A percentile compares a stretch with the other conserved stretches of the same genome.
Evolutionary conservation across 2,329 filamentous ascomycete genomes (phyloP).

Genomic region (Stemphylium beticola): DNA sequence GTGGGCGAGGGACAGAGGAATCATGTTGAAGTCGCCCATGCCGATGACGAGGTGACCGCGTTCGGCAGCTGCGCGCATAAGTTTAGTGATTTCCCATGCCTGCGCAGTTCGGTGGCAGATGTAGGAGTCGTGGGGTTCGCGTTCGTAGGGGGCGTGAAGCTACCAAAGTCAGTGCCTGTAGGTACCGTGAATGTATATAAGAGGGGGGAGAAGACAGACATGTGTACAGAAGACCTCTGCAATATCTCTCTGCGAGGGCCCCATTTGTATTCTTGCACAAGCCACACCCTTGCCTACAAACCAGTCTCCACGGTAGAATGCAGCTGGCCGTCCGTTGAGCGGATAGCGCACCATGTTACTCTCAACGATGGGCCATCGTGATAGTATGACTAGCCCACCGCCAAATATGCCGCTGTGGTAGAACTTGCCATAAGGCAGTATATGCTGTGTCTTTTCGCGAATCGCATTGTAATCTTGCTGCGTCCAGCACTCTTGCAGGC

Average conservation of each 20-base stretch:
- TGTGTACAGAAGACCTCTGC: conserved; percentile 94
- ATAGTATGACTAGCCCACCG: conserved; percentile 85
- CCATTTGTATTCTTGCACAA: conserved; percentile 77
- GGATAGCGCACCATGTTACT: conserved; percentile 85
- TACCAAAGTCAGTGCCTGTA: conserved; percentile 50
- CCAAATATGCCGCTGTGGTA: conserved; percentile 91
- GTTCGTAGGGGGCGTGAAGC: conserved; percentile 86
- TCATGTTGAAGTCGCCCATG: conserved; percentile 95
- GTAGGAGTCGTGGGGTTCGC: conserved; percentile 81
- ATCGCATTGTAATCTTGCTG: conserved; percentile 82
- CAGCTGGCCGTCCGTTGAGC: conserved; percentile 91
- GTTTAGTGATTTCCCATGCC: conserved; percentile 91
- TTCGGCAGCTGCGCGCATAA: conserved; percentile 81
- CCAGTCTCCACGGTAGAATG: conserved; percentile 95
- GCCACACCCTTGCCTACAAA: conserved; percentile 95
- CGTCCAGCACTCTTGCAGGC: conserved; percentile 95
- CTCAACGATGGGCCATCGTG: conserved; percentile 90
- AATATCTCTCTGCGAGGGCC: conserved; percentile 67
- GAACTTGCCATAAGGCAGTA: conserved; percentile 91
- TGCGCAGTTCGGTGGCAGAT: conserved; percentile 89
- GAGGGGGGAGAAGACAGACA: conserved; percentile 50
- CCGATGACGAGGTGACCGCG: conserved; percentile 83
- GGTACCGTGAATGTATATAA: neutral
- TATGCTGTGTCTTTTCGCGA: conserved; percentile 71
- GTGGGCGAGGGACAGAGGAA: conserved; percentile 85